These are phyloP conservation scores for Reutealis trisperma DNA, from an alignment of 345 rosid genomes.

Conservation along the genomic window DNA sequence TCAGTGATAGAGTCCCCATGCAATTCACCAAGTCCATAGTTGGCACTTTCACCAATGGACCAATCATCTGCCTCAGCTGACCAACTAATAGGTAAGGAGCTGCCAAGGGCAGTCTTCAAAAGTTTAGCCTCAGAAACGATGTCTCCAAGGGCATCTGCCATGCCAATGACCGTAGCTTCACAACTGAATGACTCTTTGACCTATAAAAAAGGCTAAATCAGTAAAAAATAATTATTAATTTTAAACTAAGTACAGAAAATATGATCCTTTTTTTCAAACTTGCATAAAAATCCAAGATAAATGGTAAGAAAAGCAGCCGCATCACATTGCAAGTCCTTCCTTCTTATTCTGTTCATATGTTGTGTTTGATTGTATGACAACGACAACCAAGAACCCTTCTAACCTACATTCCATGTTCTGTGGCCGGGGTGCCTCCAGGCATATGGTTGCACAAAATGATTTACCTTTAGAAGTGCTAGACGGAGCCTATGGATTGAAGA, in stretches of 20 bases:
- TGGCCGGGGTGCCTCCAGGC: neutral
- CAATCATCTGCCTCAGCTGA: slow-evolving; percentile 63
- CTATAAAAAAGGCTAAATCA: slow-evolving; percentile 38
- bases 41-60: slow-evolving; percentile 33
- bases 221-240: neutral
- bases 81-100: slow-evolving; percentile 91
- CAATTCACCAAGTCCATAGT: slow-evolving; percentile 15
- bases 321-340: neutral
- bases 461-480: slow-evolving; percentile 73
- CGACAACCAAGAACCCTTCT: neutral
- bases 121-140: slow-evolving; percentile 72
- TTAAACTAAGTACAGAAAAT: neutral
- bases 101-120: slow-evolving; percentile 88
- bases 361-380: neutral
- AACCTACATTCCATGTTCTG: no score
- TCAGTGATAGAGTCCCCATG: slow-evolving; percentile 40
- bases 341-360: neutral
- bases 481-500: slow-evolving; percentile 81
- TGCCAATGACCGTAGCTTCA: slow-evolving; percentile 34
- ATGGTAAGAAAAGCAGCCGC: neutral
- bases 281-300: slow-evolving; percentile 11
- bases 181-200: slow-evolving; percentile 48
- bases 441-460: neutral
- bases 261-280: neutral
- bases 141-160: slow-evolving; percentile 48